phyloP scores from a whole-genome alignment of 176 grass and related monocot species.

The Carex myosuroides region DNA sequence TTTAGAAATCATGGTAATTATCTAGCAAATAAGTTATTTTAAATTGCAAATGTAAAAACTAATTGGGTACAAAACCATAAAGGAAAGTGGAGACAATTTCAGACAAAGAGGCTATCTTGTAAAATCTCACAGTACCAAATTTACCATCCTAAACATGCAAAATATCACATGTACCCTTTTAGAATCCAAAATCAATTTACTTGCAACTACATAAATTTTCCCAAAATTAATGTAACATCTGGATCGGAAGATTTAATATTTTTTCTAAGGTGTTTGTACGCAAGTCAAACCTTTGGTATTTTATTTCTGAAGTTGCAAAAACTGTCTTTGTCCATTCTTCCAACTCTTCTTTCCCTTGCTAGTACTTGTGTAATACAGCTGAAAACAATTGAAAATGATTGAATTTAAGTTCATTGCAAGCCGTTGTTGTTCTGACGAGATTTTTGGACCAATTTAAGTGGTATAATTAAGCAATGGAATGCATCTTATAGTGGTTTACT shows the following conservation, averaged over 20 bases:
- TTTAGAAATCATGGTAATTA: conserved; percentile 20
- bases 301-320: background rate
- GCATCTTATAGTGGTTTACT: background rate
- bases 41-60: background rate
- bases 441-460: background rate
- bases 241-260: background rate
- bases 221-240: background rate
- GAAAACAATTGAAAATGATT: background rate
- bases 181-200: background rate
- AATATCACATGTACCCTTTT: background rate
- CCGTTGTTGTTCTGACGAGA: background rate
- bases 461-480: background rate
- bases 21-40: background rate
- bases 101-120: background rate
- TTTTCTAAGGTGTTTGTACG: background rate
- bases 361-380: background rate
- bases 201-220: background rate
- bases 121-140: background rate
- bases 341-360: background rate
- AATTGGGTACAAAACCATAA: background rate
- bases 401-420: background rate
- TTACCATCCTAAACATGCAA: background rate
- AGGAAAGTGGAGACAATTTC: background rate
- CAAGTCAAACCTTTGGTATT: background rate
- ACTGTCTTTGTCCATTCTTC: background rate